Percentiles rank a stretch among this genome's conserved stretches.
Conservation (phyloP, 257 asterid species). For the Fraxinus quadrangulata region DNA sequence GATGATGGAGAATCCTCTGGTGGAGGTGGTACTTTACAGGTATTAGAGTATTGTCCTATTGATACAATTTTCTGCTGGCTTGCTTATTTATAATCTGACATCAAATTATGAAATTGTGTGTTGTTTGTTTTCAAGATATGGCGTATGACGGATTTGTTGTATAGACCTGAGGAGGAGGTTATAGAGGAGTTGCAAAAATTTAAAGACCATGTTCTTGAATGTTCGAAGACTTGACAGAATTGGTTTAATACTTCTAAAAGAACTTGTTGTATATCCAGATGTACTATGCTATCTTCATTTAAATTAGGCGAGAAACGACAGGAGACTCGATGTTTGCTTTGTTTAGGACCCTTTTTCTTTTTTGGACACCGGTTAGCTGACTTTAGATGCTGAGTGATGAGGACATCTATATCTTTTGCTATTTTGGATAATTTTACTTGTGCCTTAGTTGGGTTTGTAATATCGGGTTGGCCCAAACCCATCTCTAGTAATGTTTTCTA, state of each 20-base stretch:
- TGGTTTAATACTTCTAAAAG: background rate
- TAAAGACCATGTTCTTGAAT: slow-evolving; percentile 80
- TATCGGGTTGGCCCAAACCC: too few species aligned
- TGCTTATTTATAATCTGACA: slow-evolving; percentile 22
- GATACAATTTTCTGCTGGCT: background rate
- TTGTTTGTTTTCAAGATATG: slow-evolving; percentile 58
- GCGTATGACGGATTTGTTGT: slow-evolving; percentile 88
- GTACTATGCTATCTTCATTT: too few species aligned
- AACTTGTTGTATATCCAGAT: background rate
- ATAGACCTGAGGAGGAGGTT: slow-evolving; percentile 53
- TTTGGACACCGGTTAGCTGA: too few species aligned
- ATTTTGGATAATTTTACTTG: too few species aligned
- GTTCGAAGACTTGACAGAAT: slow-evolving; percentile 51
- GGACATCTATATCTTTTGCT: too few species aligned
- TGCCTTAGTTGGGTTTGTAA: too few species aligned
- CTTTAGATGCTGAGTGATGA: too few species aligned
- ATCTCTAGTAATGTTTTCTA: too few species aligned
- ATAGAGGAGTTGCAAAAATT: slow-evolving; percentile 72
- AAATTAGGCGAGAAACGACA: too few species aligned
- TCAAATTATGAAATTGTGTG: background rate
- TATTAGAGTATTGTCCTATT: slow-evolving; percentile 22
- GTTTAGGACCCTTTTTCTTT: too few species aligned
- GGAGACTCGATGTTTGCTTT: too few species aligned
- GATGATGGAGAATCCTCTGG: slow-evolving; percentile 39
- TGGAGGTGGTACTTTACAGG: slow-evolving; percentile 98